Conservation (phyloP, 345 rosid genomes). For the Nephelium lappaceum region DNA sequence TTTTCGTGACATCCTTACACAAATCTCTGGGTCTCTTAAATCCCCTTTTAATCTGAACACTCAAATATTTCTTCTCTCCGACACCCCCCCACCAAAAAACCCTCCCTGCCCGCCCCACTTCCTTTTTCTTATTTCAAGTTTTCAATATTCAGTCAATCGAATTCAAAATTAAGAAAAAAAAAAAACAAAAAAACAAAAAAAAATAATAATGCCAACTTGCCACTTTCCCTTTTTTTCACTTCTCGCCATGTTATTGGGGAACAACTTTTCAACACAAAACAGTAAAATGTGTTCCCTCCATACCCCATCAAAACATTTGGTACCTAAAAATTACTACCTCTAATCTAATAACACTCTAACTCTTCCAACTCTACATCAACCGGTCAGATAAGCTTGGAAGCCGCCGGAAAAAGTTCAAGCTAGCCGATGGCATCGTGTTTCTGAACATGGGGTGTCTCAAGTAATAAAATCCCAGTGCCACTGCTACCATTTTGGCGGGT, state of each 20-base stretch:
- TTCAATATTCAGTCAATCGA: slow-evolving; percentile 29
- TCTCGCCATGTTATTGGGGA: slow-evolving; percentile 15
- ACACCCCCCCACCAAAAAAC: no score
- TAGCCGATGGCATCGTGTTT: slow-evolving; percentile 86
- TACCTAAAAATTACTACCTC: slow-evolving; percentile 23
- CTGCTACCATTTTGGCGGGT: slow-evolving; percentile 96
- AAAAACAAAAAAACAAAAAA: not conserved
- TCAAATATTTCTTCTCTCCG: not conserved
- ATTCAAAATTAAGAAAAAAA: not conserved
- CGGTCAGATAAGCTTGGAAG: slow-evolving; percentile 91
- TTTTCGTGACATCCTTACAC: slow-evolving; percentile 21
- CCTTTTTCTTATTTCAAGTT: slow-evolving; percentile 43
- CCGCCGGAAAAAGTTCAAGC: slow-evolving; percentile 89
- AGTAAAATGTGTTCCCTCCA: slow-evolving; percentile 21
- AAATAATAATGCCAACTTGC: slow-evolving; percentile 15
- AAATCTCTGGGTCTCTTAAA: not conserved
- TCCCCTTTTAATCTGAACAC: not conserved
- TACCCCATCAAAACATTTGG: not conserved
- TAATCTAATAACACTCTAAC: not conserved
- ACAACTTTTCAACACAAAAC: slow-evolving; percentile 30
- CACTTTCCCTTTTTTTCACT: slow-evolving; percentile 21
- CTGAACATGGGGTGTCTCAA: slow-evolving; percentile 97
- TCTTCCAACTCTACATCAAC: slow-evolving; percentile 59
- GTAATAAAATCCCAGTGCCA: slow-evolving; percentile 91
- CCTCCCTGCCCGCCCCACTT: not conserved